These are phyloP conservation scores for Lipomyces orientalis DNA, from an alignment of 805 yeast genomes.

Conservation along the genomic window DNA sequence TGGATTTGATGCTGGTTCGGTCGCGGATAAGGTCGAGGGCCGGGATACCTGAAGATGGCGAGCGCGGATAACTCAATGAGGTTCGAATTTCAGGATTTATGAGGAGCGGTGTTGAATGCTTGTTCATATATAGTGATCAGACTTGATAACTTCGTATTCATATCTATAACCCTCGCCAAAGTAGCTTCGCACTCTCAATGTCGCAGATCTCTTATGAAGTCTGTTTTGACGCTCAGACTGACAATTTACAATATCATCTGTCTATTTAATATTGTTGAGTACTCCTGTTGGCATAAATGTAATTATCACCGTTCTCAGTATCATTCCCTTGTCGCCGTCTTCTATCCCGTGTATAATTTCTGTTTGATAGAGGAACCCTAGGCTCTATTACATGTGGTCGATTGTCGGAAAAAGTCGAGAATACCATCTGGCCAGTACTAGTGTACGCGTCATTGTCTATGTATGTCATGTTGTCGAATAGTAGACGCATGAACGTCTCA, in stretches of 20 bases:
- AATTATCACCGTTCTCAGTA: not conserved
- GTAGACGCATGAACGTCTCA: not conserved
- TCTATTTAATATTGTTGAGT: too few species aligned
- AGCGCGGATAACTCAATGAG: too few species aligned
- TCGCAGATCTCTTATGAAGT: not conserved
- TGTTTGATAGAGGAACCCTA: not conserved
- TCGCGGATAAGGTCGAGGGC: conserved; percentile 44
- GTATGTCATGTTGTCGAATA: not conserved
- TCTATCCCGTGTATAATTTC: not conserved
- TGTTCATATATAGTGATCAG: too few species aligned
- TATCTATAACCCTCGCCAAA: not conserved
- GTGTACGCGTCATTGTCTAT: conserved; percentile 1
- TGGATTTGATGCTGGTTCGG: conserved; percentile 43
- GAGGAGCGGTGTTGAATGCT: too few species aligned
- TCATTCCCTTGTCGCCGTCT: not conserved
- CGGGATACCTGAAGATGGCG: too few species aligned
- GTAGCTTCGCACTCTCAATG: not conserved
- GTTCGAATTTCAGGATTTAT: too few species aligned
- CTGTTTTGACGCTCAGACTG: not conserved
- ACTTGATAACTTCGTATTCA: too few species aligned
- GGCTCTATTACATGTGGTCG: not conserved
- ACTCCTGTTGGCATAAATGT: not conserved
- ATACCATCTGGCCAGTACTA: not conserved
- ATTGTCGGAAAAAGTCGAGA: not conserved
- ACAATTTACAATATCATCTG: not conserved